Evolutionary conservation across 2,329 filamentous ascomycete genomes (phyloP).

Genomic region (Ophioceras dolichostomum): DNA sequence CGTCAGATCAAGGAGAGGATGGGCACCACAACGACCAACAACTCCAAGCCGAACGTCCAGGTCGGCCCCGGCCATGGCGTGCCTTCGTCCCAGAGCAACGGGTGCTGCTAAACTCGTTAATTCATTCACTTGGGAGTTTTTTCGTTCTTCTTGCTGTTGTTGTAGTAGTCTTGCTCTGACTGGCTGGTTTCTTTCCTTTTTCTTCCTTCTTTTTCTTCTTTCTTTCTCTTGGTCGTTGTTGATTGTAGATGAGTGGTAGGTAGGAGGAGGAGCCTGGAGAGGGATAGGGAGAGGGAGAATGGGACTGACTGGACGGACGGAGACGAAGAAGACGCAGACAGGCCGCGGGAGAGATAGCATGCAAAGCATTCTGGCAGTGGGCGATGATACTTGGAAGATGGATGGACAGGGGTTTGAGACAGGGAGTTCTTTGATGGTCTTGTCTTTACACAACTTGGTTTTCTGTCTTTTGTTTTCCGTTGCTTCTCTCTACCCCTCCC

Average conservation of each 20-base stretch:
- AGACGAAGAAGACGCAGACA: neutral
- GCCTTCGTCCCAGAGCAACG: constrained; percentile 32
- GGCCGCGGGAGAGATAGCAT: neutral
- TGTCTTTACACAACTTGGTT: too few relatives aligned
- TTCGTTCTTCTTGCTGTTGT: neutral
- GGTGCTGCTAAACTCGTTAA: constrained; percentile 18
- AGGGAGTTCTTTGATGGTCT: too few relatives aligned
- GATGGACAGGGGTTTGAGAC: too few relatives aligned
- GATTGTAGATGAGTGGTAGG: too few relatives aligned
- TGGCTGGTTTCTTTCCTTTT: neutral
- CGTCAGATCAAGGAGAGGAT: constrained; percentile 99
- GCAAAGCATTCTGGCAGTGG: neutral
- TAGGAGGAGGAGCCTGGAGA: too few relatives aligned
- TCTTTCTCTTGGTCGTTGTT: neutral
- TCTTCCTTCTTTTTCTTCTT: neutral
- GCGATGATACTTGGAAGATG: neutral
- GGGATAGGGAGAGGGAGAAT: neutral
- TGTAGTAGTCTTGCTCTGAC: neutral
- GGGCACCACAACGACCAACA: constrained; percentile 89
- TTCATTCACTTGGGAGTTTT: neutral
- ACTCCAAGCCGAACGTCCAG: constrained; percentile 97
- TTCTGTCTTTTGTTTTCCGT: too few relatives aligned
- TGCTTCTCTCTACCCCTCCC: too few relatives aligned
- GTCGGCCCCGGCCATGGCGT: constrained; percentile 93
- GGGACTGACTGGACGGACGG: neutral